Conservation (phyloP, 306 rosid genomes). For the Echinosophora koreensis region DNA sequence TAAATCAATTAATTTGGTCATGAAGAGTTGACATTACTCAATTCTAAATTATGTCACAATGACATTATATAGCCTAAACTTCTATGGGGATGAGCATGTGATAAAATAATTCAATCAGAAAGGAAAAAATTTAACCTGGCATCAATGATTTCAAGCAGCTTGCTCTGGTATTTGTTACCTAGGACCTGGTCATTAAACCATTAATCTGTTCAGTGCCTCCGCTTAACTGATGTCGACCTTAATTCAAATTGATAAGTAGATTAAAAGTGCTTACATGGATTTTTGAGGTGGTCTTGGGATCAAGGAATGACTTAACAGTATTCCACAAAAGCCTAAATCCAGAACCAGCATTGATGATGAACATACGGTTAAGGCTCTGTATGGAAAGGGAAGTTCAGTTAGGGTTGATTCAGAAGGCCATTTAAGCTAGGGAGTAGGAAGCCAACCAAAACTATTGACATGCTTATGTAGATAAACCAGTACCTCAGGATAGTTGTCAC, state of each 20-base stretch:
- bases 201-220: slow-evolving; percentile 41
- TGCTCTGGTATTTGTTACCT: slow-evolving; percentile 94
- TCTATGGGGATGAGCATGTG: not conserved
- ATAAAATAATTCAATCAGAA: slow-evolving; percentile 10
- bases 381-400: slow-evolving; percentile 32
- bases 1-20: slow-evolving; percentile 21
- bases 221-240: slow-evolving; percentile 25
- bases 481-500: slow-evolving; percentile 98
- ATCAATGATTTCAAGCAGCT: slow-evolving; percentile 96
- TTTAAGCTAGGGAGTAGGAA: slow-evolving; percentile 27
- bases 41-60: slow-evolving; percentile 14
- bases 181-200: slow-evolving; percentile 68
- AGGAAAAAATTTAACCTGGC: slow-evolving; percentile 63
- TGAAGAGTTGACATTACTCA: not conserved
- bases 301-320: slow-evolving; percentile 91
- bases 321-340: slow-evolving; percentile 98
- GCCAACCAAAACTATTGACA: slow-evolving; percentile 7
- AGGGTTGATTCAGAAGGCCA: slow-evolving; percentile 20
- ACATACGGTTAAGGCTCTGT: slow-evolving; percentile 91
- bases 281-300: slow-evolving; percentile 93
- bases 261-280: slow-evolving; percentile 70
- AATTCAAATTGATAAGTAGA: slow-evolving; percentile 1
- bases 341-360: slow-evolving; percentile 98
- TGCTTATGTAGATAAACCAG: slow-evolving; percentile 14
- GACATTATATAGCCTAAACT: slow-evolving; percentile 11